Percentiles rank a stretch among this genome's conserved stretches.
Evolutionary conservation across 441 rosid species (phyloP).

Genomic region (Manihot esculenta): DNA sequence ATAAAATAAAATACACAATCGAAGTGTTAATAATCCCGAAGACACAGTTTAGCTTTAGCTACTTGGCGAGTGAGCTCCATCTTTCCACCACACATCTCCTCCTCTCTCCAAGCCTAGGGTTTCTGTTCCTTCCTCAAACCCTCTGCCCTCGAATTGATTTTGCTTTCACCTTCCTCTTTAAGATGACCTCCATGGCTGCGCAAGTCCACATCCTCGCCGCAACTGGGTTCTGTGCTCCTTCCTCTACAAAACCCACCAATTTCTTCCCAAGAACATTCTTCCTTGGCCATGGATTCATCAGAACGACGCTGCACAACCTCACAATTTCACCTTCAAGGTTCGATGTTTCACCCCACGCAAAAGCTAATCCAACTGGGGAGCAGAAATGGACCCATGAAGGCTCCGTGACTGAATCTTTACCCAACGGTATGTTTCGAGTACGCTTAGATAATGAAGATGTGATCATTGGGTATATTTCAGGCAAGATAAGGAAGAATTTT

Average conservation of each 20-base stretch:
- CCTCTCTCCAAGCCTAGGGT: not conserved
- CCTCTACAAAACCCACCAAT: constrained; percentile 2
- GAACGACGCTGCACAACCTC: not conserved
- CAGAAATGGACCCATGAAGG: constrained; percentile 61
- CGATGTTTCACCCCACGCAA: constrained; percentile 7
- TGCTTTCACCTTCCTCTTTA: no score
- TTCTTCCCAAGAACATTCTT: not conserved
- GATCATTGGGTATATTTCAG: constrained; percentile 78
- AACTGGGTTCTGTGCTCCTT: not conserved
- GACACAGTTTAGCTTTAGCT: no score
- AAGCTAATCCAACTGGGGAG: constrained; percentile 23
- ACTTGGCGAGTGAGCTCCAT: no score
- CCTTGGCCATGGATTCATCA: not conserved
- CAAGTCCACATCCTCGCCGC: not conserved
- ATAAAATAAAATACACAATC: no score
- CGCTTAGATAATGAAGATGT: constrained; percentile 63
- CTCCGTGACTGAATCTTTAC: constrained; percentile 67
- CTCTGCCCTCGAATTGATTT: not conserved
- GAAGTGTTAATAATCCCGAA: no score
- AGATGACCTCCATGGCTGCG: not conserved
- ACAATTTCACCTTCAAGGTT: constrained; percentile 2
- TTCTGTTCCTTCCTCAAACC: not conserved
- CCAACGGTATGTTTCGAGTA: constrained; percentile 88
- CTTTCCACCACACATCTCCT: no score
- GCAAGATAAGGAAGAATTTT: constrained; percentile 81